phyloP scores from a whole-genome alignment of 2,329 filamentous ascomycete species.

The Allantophomopsis cytisporea region DNA sequence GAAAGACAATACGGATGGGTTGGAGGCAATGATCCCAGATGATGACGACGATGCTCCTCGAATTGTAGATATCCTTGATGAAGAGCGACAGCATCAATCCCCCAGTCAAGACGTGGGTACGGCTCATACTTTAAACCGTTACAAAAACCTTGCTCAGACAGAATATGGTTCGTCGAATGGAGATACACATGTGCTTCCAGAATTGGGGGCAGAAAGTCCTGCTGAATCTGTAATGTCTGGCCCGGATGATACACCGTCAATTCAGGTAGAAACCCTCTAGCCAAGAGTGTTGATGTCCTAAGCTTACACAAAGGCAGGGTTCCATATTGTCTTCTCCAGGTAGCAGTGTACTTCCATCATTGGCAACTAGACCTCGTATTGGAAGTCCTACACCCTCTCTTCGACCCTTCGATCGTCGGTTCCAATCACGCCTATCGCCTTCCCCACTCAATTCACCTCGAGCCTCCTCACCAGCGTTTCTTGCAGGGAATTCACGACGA shows the following conservation, averaged over 20 bases:
- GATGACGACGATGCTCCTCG: not conserved
- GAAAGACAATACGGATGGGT: no score
- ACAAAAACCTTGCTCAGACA: no score
- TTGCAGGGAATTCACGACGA: slow-evolving; percentile 66
- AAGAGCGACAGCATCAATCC: not conserved
- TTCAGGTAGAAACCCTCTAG: slow-evolving; percentile 46
- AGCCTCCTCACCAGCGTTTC: slow-evolving; percentile 55
- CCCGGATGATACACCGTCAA: slow-evolving; percentile 73
- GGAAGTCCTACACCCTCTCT: slow-evolving; percentile 68
- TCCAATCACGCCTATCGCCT: slow-evolving; percentile 66
- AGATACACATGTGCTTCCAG: no score
- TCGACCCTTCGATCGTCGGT: slow-evolving; percentile 86
- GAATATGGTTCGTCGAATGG: no score
- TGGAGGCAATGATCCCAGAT: slow-evolving; percentile 17
- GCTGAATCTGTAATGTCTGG: slow-evolving; percentile 56
- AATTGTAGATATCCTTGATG: not conserved
- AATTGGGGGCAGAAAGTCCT: slow-evolving; percentile 44
- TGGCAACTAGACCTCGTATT: slow-evolving; percentile 51
- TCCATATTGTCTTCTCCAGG: slow-evolving; percentile 52
- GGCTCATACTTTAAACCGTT: no score
- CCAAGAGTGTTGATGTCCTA: not conserved
- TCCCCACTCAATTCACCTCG: slow-evolving; percentile 50
- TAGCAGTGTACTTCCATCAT: slow-evolving; percentile 59
- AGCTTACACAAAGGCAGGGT: slow-evolving; percentile 30
- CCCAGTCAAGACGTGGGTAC: not conserved